phyloP scores from a whole-genome alignment of 148 eudicot species.

The Dianthus caryophyllus region DNA sequence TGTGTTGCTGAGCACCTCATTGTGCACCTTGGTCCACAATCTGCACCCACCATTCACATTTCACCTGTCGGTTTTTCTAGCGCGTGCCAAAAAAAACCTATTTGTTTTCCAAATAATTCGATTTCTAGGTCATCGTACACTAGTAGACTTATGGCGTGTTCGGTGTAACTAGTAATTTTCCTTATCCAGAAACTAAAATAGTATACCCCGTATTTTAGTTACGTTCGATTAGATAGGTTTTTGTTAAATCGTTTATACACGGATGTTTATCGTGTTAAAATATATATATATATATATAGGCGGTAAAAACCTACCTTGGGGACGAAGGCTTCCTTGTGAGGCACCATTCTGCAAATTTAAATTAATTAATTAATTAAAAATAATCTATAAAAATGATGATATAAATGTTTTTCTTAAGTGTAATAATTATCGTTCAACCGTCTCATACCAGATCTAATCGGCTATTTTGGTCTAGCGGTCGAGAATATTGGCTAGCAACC shows the following conservation, averaged over 20 bases:
- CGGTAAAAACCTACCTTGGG: slow-evolving; percentile 35
- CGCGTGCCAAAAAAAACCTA: no score
- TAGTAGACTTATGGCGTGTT: no score
- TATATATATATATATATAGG: not conserved
- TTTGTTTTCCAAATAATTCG: no score
- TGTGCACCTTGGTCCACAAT: slow-evolving; percentile 39
- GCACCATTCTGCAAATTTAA: slow-evolving; percentile 33
- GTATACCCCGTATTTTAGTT: no score
- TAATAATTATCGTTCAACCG: not conserved
- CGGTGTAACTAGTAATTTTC: no score
- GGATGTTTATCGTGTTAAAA: not conserved
- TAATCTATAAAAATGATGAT: no score
- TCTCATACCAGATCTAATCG: slow-evolving; percentile 15
- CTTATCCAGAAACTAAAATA: no score
- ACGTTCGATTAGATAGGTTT: no score
- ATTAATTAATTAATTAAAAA: no score
- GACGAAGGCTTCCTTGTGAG: slow-evolving; percentile 43
- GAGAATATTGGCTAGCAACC: slow-evolving; percentile 22
- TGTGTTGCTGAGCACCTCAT: slow-evolving; percentile 41
- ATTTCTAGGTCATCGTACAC: no score
- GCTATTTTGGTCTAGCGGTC: slow-evolving; percentile 15
- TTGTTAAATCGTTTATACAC: not conserved
- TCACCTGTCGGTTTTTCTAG: not conserved
- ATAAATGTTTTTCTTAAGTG: no score
- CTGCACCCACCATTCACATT: slow-evolving; percentile 18